A percentile compares a stretch with the other conserved stretches of the same genome.
Conservation (phyloP, 2,329 filamentous ascomycete species). For the Penicillium sp. region DNA sequence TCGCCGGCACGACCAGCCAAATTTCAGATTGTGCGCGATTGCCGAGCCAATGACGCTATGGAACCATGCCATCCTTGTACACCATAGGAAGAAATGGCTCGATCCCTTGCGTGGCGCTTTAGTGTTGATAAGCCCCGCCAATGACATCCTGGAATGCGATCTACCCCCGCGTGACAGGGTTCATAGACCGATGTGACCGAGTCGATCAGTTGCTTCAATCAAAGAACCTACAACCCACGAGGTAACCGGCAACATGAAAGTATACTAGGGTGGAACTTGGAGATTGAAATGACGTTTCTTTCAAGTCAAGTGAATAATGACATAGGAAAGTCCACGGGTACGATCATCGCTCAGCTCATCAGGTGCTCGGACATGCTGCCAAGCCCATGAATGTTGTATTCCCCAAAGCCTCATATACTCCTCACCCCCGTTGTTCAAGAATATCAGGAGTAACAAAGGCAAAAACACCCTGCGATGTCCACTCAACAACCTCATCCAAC, state of each 20-base stretch:
- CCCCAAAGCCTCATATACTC: too few species aligned
- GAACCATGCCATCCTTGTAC: neutral
- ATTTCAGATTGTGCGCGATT: conserved; percentile 1
- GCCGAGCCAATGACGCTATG: neutral
- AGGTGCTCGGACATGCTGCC: neutral
- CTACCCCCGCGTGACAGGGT: neutral
- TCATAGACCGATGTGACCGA: neutral
- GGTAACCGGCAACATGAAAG: neutral
- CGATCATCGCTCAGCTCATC: neutral
- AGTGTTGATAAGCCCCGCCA: neutral
- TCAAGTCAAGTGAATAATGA: neutral
- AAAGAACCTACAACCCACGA: neutral
- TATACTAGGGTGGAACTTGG: neutral
- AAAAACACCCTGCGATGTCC: neutral
- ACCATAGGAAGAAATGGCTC: neutral
- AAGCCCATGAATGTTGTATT: neutral
- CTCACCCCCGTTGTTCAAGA: neutral
- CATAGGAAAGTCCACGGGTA: neutral
- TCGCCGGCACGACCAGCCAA: neutral
- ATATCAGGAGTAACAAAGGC: neutral
- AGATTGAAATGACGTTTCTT: neutral
- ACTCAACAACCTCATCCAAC: neutral
- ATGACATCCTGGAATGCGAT: neutral
- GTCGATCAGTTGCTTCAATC: neutral
- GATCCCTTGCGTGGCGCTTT: neutral